These are phyloP conservation scores for Ustilago shanxiensis DNA, from an alignment of 1,284 basidiomycete species.

Conservation along the genomic window DNA sequence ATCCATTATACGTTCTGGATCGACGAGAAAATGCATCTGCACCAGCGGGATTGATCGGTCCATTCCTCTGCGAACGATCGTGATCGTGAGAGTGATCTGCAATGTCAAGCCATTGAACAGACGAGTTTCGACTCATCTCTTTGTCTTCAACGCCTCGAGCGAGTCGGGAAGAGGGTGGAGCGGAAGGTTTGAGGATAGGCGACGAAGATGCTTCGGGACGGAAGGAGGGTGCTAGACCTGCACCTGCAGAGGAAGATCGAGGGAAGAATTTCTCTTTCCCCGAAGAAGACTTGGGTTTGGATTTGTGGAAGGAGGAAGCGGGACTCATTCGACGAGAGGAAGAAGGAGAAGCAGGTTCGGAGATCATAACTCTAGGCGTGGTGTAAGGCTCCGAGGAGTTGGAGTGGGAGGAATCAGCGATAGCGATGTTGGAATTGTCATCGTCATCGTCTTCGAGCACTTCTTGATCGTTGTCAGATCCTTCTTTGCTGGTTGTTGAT, in stretches of 20 bases:
- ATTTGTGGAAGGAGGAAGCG: constrained; percentile 26
- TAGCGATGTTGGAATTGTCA: not conserved
- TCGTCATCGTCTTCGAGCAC: constrained; percentile 7
- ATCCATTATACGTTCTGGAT: constrained; percentile 25
- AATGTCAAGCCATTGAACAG: constrained; percentile 57
- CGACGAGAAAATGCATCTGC: constrained; percentile 33
- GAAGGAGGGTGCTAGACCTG: constrained; percentile 31
- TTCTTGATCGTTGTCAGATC: constrained; percentile 19
- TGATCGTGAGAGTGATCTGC: constrained; percentile 35
- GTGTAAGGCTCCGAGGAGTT: constrained; percentile 14
- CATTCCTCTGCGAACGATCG: not conserved
- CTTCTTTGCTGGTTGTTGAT: constrained; percentile 9
- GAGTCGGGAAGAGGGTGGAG: constrained; percentile 12
- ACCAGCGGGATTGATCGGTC: constrained; percentile 32
- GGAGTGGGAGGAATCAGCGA: constrained; percentile 2
- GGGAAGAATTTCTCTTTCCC: constrained; percentile 47
- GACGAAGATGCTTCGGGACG: constrained; percentile 22
- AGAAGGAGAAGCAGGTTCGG: constrained; percentile 31
- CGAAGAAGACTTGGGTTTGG: too few relatives aligned
- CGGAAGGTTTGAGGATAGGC: constrained; percentile 22
- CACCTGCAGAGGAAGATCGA: constrained; percentile 46
- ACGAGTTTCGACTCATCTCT: constrained; percentile 19
- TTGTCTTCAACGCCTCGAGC: not conserved
- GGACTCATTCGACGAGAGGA: constrained; percentile 24
- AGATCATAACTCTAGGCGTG: constrained; percentile 44